Base-by-base conservation (phyloP, 2,329 filamentous ascomycete species). In the Bipolaris victoriae region DNA sequence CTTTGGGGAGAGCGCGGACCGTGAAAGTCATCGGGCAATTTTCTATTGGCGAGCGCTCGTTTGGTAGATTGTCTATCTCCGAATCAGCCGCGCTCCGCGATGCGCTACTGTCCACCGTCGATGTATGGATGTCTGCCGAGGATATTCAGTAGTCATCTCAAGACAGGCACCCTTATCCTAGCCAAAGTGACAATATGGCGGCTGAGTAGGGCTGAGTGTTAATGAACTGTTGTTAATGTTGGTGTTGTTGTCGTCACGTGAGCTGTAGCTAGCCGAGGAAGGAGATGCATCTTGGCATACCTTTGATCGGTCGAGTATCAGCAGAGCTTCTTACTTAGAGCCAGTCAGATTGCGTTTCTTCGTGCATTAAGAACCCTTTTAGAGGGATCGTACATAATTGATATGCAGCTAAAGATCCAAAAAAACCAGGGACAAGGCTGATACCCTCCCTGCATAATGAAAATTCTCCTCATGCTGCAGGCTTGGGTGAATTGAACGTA, bases 1-100 rank as follows among this genome's bases (percentile, higher is more conserved):
- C 44, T 46, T 26, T 47, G 43, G 44, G 24, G 55, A 51, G 52
- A 35, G 48, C 43, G 48, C 51, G 35, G 48, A 22, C 36, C 22
- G 52, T 55, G 43, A 55, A n/a, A 31, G 16, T 44, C 16, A 22
- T 57, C 52, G 57, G 57, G 39, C 39, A 33, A 16, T 37, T 36
- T 31, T 49, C 49, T 37, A 57, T 59, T 59, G 57, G 57, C 29
- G 33, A 31, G 31, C 31, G 31, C 22, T 35, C n/a, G 39, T 51
- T 52, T 39, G 33, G 16, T 49, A 13, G 22, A 22, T 43, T 44
- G 29, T 18, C 18, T 39, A 45, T 51, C 37, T 55, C 52, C 46
- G 52, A 22, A 16, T 24, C 22, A 35, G 31, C 52, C 24, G 41
- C 35, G 18, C 15, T 35, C 13, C 35, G 29, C 35, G 24, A 39